These are phyloP conservation scores for Penicillium verrucosum DNA, from an alignment of 2,329 filamentous ascomycete species.

Conservation along the genomic window DNA sequence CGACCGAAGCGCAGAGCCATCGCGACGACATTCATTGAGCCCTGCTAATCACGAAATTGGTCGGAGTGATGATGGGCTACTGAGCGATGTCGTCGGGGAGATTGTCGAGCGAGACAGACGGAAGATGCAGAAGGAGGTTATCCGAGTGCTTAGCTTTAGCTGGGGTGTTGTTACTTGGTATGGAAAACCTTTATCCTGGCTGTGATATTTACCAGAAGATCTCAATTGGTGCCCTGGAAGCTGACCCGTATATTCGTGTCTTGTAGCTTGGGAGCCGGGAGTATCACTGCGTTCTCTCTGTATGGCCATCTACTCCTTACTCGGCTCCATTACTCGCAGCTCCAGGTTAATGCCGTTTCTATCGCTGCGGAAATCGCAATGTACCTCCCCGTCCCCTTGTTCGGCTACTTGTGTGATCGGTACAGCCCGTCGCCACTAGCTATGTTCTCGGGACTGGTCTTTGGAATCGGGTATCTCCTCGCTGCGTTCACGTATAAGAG, in stretches of 20 bases:
- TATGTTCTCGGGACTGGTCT: conserved; percentile 67
- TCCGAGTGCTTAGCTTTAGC: conserved; percentile 56
- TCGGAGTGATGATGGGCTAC: conserved; percentile 45
- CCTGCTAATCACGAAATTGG: conserved; percentile 19
- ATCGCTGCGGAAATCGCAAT: conserved; percentile 83
- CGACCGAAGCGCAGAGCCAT: conserved; percentile 27
- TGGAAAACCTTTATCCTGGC: conserved; percentile 14
- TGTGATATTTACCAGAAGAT: background rate
- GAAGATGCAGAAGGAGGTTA: conserved; percentile 52
- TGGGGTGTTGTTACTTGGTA: conserved; percentile 61
- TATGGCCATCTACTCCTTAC: conserved; percentile 90
- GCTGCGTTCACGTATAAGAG: conserved; percentile 74
- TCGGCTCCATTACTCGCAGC: conserved; percentile 80
- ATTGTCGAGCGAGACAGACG: conserved; percentile 57
- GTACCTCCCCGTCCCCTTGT: conserved; percentile 86
- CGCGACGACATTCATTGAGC: conserved; percentile 12
- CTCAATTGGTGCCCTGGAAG: background rate
- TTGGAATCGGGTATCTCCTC: conserved; percentile 76
- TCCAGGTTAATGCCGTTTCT: conserved; percentile 86
- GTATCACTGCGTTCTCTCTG: conserved; percentile 88
- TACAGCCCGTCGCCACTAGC: conserved; percentile 76
- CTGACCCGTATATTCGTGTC: conserved; percentile 7
- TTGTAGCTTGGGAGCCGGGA: conserved; percentile 72
- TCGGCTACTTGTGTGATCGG: conserved; percentile 90
- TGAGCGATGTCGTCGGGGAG: conserved; percentile 59